Percentiles rank a stretch among this genome's conserved stretches.
Evolutionary conservation across 164 flowering plant species (phyloP).

Genomic region (Saururus chinensis): DNA sequence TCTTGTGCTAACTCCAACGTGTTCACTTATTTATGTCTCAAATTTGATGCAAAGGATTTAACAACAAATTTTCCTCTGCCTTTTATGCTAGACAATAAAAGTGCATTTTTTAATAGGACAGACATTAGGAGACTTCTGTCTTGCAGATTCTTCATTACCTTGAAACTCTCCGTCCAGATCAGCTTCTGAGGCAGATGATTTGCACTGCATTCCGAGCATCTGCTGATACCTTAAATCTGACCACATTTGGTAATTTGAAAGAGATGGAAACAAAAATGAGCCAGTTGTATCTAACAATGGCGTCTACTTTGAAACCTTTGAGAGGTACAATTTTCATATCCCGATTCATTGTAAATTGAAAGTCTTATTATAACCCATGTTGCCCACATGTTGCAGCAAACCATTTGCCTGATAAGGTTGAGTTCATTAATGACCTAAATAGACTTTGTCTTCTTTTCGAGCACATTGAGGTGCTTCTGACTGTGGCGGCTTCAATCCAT

Average conservation of each 20-base stretch:
- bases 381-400: constrained; percentile 12
- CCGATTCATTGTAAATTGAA: background rate
- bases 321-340: constrained; percentile 36
- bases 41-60: no score
- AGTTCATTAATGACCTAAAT: constrained; percentile 24
- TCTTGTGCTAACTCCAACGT: no score
- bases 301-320: constrained; percentile 53
- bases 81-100: no score
- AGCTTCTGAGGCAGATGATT: constrained; percentile 91
- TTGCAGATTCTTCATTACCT: constrained; percentile 82
- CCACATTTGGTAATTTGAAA: constrained; percentile 56
- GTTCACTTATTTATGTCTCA: no score
- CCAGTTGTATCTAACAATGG: constrained; percentile 67
- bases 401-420: constrained; percentile 14
- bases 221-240: constrained; percentile 63
- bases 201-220: constrained; percentile 90
- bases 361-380: background rate
- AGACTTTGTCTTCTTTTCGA: constrained; percentile 55
- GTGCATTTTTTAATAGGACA: no score
- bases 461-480: constrained; percentile 68
- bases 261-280: constrained; percentile 64
- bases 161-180: constrained; percentile 77
- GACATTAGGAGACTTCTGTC: background rate
- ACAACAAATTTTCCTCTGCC: no score
- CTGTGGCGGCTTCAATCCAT: constrained; percentile 78